Evolutionary conservation across 2,329 filamentous ascomycete genomes (phyloP).

Genomic region (Diaporthe sp.): DNA sequence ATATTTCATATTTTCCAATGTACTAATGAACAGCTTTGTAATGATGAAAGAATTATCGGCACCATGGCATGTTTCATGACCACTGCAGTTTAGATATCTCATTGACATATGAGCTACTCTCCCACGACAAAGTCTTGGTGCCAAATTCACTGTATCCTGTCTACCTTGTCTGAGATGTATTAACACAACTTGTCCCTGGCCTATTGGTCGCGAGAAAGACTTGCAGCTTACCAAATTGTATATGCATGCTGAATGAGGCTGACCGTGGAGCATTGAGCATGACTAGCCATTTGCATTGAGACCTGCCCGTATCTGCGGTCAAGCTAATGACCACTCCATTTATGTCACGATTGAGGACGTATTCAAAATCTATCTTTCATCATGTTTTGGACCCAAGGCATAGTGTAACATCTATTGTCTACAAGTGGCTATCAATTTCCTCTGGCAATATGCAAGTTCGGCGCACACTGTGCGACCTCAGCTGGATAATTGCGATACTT

Average conservation of each 20-base stretch:
- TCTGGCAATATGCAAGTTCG: neutral
- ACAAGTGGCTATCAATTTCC: neutral
- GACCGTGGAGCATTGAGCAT: neutral
- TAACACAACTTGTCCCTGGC: neutral
- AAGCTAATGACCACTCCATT: neutral
- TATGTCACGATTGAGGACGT: neutral
- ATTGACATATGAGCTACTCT: too few species aligned
- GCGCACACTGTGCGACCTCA: neutral
- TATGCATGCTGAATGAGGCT: too few species aligned
- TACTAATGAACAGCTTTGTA: too few species aligned
- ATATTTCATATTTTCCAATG: too few species aligned
- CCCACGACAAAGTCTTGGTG: too few species aligned
- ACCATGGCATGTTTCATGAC: neutral
- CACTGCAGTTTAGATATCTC: too few species aligned
- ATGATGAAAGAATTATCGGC: too few species aligned
- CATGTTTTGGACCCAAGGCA: neutral
- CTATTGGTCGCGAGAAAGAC: neutral
- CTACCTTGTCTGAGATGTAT: neutral
- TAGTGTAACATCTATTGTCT: neutral
- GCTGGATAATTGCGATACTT: neutral
- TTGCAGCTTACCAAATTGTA: neutral
- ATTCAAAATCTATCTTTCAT: neutral
- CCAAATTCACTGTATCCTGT: neutral
- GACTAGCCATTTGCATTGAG: neutral
- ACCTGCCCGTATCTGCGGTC: neutral